Evolutionary conservation across 139 green algal species (phyloP).

Genomic region (Coccomyxa sp.): DNA sequence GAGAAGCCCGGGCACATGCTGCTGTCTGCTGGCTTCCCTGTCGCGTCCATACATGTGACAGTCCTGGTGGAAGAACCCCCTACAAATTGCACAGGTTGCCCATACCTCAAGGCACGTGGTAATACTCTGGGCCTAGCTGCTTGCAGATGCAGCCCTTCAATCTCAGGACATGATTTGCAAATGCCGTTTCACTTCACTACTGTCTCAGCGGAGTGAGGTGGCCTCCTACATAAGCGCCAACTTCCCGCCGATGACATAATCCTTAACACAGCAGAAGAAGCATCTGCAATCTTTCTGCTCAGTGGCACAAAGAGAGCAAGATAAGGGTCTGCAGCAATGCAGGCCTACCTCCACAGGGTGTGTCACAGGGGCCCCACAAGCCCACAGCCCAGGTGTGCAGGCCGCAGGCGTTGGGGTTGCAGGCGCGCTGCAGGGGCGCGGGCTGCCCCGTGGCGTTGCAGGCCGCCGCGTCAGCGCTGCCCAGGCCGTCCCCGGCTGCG

Average conservation of each 20-base stretch:
- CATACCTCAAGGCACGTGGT: too few species aligned
- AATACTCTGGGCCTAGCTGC: too few species aligned
- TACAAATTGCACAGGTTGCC: not conserved
- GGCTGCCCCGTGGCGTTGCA: conserved; percentile 7
- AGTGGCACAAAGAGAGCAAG: too few species aligned
- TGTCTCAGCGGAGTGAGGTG: too few species aligned
- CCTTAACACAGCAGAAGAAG: too few species aligned
- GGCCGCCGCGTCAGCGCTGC: not conserved
- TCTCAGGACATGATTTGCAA: too few species aligned
- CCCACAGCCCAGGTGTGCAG: conserved; percentile 21
- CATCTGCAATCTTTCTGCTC: too few species aligned
- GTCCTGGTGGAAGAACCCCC: conserved; percentile 18
- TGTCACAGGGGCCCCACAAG: conserved; percentile 26
- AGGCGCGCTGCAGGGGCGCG: conserved; percentile 4
- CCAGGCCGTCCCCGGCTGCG: not conserved
- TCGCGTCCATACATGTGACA: conserved; percentile 23
- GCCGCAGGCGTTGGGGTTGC: conserved; percentile 29
- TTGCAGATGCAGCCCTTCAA: too few species aligned
- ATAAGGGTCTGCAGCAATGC: too few species aligned
- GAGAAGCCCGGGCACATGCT: conserved; percentile 7
- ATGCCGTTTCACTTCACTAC: too few species aligned
- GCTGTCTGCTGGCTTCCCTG: not conserved
- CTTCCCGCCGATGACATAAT: too few species aligned
- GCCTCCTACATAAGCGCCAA: too few species aligned
- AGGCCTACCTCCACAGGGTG: conserved; percentile 31